Conservation (phyloP, 192 early-diverging fungal genomes). For the Umbelopsis vinacea region DNA sequence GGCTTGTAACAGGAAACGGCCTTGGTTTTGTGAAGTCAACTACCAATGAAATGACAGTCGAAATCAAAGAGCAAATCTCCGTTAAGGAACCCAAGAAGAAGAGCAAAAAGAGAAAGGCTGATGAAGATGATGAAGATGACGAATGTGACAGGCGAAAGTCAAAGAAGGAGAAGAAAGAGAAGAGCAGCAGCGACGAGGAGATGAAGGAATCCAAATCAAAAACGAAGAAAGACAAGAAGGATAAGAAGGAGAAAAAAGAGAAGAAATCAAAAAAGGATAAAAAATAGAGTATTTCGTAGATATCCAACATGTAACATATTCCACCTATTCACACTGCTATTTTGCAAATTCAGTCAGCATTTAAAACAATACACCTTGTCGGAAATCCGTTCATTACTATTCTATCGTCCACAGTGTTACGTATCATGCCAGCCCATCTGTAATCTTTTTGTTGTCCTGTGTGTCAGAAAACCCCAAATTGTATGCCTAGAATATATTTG, state of each 20-base stretch:
- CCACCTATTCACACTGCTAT: not conserved
- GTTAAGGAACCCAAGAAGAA: not conserved
- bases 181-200: not conserved
- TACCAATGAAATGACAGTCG: not conserved
- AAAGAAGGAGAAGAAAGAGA: not conserved
- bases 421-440: no score
- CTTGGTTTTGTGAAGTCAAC: constrained; percentile 19
- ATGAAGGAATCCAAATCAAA: not conserved
- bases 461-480: no score
- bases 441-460: no score
- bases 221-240: not conserved
- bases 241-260: not conserved
- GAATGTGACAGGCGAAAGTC: not conserved
- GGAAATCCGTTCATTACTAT: no score
- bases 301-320: constrained; percentile 18
- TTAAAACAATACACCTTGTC: not conserved
- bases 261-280: constrained; percentile 11
- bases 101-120: constrained; percentile 2
- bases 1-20: constrained; percentile 5
- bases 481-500: no score
- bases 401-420: no score
- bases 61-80: not conserved
- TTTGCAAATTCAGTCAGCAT: not conserved
- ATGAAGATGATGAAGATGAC: not conserved
- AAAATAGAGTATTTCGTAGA: constrained; percentile 6